Conservation (phyloP, 164 flowering plant genomes). For the Piper betle region DNA sequence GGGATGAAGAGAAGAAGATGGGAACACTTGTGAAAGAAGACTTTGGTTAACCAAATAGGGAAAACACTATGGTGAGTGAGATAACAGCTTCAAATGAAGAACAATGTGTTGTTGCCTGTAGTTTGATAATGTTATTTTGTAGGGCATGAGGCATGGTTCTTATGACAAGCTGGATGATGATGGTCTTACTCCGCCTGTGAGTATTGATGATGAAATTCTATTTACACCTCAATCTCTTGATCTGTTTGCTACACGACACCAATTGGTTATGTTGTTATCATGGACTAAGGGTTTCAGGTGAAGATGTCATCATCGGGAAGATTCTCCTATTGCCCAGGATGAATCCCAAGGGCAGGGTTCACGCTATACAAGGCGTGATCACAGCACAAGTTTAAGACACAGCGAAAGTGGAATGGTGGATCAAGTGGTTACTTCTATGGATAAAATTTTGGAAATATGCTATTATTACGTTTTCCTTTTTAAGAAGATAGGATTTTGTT, state of each 20-base stretch:
- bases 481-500: background rate
- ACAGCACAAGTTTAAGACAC: conserved; percentile 89
- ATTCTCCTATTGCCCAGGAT: conserved; percentile 88
- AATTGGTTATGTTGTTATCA: conserved; percentile 9
- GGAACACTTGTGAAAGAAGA: conserved; percentile 98
- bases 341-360: conserved; percentile 78
- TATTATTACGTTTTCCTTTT: background rate
- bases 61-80: conserved; percentile 68
- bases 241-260: background rate
- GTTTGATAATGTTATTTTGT: conserved; percentile 7
- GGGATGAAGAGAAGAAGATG: conserved; percentile 90
- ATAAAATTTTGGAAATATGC: too few relatives aligned
- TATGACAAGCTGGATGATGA: conserved; percentile 98
- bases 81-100: background rate
- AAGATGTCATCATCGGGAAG: conserved; percentile 98
- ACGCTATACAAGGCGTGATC: conserved; percentile 80
- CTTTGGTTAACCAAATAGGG: conserved; percentile 89
- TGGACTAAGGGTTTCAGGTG: conserved; percentile 95
- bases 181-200: conserved; percentile 96
- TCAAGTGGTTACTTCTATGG: background rate
- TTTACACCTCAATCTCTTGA: background rate
- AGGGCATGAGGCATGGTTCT: conserved; percentile 99
- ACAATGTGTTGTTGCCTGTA: background rate
- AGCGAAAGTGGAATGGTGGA: conserved; percentile 86
- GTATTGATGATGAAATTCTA: conserved; percentile 9